These are phyloP conservation scores for Naegleria fowleri DNA, from an alignment of 208 protist genomes.

Conservation along the genomic window DNA sequence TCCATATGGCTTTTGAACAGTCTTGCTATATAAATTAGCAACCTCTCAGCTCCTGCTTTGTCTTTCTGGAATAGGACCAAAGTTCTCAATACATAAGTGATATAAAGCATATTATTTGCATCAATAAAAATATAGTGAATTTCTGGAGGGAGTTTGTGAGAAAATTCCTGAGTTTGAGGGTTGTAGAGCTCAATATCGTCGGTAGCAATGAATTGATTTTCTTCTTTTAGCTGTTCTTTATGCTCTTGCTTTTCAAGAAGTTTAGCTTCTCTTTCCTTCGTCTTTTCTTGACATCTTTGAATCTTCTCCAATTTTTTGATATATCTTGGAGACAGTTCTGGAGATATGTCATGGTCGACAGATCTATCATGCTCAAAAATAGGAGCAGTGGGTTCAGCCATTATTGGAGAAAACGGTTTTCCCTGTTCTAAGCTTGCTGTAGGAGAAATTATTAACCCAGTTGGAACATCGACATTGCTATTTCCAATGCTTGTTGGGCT, in stretches of 20 bases:
- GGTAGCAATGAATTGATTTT: neutral
- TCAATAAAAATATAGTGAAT: neutral
- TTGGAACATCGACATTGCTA: too few species aligned
- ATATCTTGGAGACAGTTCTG: neutral
- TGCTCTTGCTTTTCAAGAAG: neutral
- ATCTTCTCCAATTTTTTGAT: neutral
- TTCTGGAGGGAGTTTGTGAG: neutral
- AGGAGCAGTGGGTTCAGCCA: neutral
- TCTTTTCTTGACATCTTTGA: neutral
- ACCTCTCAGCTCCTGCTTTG: neutral
- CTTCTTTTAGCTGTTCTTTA: neutral
- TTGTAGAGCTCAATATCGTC: neutral
- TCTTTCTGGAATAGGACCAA: neutral
- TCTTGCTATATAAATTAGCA: neutral
- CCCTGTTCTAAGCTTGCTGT: neutral
- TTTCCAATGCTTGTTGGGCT: neutral
- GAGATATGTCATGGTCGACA: too few species aligned
- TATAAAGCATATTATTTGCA: neutral
- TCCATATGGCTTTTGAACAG: neutral
- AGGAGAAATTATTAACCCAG: neutral
- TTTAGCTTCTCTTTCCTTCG: neutral
- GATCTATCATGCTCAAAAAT: too few species aligned
- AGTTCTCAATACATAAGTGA: neutral
- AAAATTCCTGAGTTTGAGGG: neutral
- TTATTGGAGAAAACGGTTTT: neutral